These are phyloP conservation scores for Austroboletus niveus DNA, from an alignment of 1,284 basidiomycete species.

Conservation along the genomic window DNA sequence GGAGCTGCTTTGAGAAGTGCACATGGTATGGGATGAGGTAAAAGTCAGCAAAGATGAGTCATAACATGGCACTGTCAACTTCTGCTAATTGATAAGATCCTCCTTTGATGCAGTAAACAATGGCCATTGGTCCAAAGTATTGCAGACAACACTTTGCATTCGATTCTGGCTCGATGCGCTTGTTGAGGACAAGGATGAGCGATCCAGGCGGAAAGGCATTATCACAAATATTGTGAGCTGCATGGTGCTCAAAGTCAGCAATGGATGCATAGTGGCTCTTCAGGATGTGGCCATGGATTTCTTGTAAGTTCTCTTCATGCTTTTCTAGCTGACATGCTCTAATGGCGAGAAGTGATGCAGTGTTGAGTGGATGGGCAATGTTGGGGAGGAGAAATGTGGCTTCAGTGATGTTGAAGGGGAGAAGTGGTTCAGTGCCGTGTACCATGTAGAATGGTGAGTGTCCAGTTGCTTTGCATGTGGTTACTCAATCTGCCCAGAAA, in stretches of 20 bases:
- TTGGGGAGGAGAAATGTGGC: constrained; percentile 25
- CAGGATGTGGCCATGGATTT: constrained; percentile 16
- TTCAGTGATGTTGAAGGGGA: constrained; percentile 33
- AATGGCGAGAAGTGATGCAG: background rate
- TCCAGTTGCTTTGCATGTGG: background rate
- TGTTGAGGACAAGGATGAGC: constrained; percentile 30
- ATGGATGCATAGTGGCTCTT: constrained; percentile 17
- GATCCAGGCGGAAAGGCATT: constrained; percentile 21
- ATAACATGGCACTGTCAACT: no score
- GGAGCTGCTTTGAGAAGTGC: background rate
- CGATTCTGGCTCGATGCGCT: constrained; percentile 22
- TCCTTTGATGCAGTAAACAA: constrained; percentile 13
- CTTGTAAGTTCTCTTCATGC: background rate
- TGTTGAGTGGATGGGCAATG: background rate
- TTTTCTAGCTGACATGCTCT: background rate
- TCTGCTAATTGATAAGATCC: no score
- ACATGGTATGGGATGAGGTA: constrained; percentile 19
- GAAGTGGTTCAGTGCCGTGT: constrained; percentile 28
- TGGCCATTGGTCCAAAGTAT: constrained; percentile 34
- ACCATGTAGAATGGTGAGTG: constrained; percentile 22
- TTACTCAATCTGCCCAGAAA: constrained; percentile 3
- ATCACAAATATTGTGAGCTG: constrained; percentile 14
- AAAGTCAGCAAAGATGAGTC: constrained; percentile 14
- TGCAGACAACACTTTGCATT: constrained; percentile 28
- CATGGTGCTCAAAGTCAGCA: constrained; percentile 11